Base-by-base conservation (phyloP, 2,329 filamentous ascomycete genomes). In the Colletotrichum horii region DNA sequence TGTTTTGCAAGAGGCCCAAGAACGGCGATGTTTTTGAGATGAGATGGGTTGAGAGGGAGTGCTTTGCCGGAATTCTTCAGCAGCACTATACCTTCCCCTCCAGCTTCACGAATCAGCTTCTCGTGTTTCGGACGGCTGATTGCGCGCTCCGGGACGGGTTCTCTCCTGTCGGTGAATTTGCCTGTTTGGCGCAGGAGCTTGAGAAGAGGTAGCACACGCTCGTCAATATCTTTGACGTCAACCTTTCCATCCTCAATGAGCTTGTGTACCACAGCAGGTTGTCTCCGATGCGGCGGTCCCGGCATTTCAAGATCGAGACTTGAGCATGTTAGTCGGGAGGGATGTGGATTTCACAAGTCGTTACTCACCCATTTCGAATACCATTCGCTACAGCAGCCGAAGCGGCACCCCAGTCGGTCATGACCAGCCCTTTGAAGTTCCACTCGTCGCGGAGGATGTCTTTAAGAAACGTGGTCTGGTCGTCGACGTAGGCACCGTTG, bases 11-110 rank as follows among this genome's bases (percentile, higher is more conserved):
- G 28, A 14, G 58, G 58, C 16, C 58, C 58, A 11, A 61, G 58
- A 16, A 61, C 19, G 3, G 58, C 58, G 19, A 32, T n/a, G 34
- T 90, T 86, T 79, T 91, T 91, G 19, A 62, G 28, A 30, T 58
- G 48, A 22, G 66, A 66, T 34, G 74, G 70, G 30, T 89, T 88
- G 3, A 94, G 82, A 1, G 94, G 94, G 2, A 96, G 85, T 0
- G 93, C 81, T 11, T 85, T 85, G 36, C 89, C 88, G 19, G 94
- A 89, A 77, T 96, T 96, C 84, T 95, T 95, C 61, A 95, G 85
- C 19, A 96, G 87, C 1, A 95, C 93, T 12, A 95, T 92, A 5
- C 92, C 91, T 80, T 95, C 93, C 4, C 91, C 90, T 15, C 92
- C 93, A 16, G 76, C 70, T 24, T 78, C 62, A 11, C 78, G 70